Evolutionary conservation across 2,329 filamentous ascomycete genomes (phyloP), one percentile per base, ranked within the genome.

Genomic region (Microdochium bolleyi): DNA sequence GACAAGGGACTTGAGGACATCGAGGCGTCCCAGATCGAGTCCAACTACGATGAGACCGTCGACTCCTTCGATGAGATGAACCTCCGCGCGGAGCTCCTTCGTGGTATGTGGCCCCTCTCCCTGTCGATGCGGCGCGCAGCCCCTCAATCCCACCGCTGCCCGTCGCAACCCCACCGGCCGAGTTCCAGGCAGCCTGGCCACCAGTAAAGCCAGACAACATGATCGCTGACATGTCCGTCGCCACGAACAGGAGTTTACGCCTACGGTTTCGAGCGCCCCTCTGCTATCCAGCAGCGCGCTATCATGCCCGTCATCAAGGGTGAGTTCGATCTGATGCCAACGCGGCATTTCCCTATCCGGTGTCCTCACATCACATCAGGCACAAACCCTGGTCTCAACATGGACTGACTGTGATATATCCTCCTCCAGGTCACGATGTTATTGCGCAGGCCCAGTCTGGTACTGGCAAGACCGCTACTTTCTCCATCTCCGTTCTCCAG

Each of bases 281-380:
- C 94, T 78, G 92, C 94, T 73, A 99, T 99, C 67, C 94, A 99
- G 88, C 91, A 96, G 87, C 92, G 95, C 72, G 94, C 94, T 67
- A 99, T 99, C 77, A 95, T 97, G 88, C 95, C 94, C 70, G 94
- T 99, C 72, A 97, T 99, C 83, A 96, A 97, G 85, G 92, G 89
- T 94, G 79, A 73, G 87, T 73, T 52, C 53, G 51, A 49, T 41
- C 52, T 53, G 52, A 49, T 41, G n/a, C 24, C 53, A 41, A 41
- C 53, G 24, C 48, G 34, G 50, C 19, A 24, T 19, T 27, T 9
- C 4, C 32, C 8, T 22, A 21, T 5, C 21, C 24, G 3, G 48
- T 4, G 24, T 21, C 7, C 22, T 16, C 22, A n/a, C n/a, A n/a
- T n/a, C n/a, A n/a, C 19, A 48, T 24, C 5, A 44, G 14, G 37